A percentile compares a stretch with the other conserved stretches of the same genome.
Conservation (phyloP, 345 rosid genomes). For the Microcos paniculata region DNA sequence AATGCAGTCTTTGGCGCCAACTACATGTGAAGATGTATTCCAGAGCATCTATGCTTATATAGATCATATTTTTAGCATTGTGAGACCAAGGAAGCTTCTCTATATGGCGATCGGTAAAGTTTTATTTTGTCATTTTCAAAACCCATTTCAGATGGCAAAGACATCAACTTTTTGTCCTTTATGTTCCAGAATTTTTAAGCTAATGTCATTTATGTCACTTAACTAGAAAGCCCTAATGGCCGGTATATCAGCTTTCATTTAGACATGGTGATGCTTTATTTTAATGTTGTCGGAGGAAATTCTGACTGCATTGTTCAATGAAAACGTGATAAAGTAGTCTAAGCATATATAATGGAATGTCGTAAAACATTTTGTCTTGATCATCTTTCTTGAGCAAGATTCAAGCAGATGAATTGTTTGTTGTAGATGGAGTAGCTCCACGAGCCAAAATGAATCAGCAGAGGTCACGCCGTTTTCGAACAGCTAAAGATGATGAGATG, state of each 20-base stretch:
- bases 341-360: no score
- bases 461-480: conserved; percentile 15
- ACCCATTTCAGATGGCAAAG: not conserved
- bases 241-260: not conserved
- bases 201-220: not conserved
- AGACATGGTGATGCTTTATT: not conserved
- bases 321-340: not conserved
- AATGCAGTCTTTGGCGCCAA: conserved; percentile 18
- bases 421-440: conserved; percentile 36
- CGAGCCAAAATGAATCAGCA: conserved; percentile 37
- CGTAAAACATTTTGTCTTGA: not conserved
- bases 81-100: conserved; percentile 28
- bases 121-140: not conserved
- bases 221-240: not conserved
- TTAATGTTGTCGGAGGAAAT: not conserved
- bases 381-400: not conserved
- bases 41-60: conserved; percentile 16
- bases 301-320: no score
- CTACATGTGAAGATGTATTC: conserved; percentile 24
- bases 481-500: conserved; percentile 15
- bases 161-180: not conserved
- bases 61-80: conserved; percentile 26
- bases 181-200: not conserved
- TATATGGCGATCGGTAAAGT: conserved; percentile 30
- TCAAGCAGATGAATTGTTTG: not conserved